Conservation (phyloP, 352 stramenopile genomes). For the Globisporangium orthogonon region DNA sequence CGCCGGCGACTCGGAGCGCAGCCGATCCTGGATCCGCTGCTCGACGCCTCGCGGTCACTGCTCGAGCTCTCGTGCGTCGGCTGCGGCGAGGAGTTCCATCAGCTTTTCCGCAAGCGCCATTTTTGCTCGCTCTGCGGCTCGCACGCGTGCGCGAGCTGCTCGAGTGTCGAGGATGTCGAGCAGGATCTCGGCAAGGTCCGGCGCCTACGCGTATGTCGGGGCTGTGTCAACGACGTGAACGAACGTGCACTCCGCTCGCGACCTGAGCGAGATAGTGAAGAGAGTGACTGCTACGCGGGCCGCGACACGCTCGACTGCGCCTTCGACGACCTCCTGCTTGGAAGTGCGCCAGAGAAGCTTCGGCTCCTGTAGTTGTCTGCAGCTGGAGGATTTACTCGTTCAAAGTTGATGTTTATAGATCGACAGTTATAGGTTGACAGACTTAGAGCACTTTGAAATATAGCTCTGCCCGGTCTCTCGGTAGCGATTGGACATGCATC, state of each 20-base stretch:
- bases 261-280: background rate
- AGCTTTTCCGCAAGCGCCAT: conserved; percentile 11
- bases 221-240: conserved; percentile 5
- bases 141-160: conserved; percentile 13
- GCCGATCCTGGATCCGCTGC: conserved; percentile 6
- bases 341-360: background rate
- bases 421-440: background rate
- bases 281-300: background rate
- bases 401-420: background rate
- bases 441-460: background rate
- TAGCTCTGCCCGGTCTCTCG: too few species aligned
- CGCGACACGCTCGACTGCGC: conserved; percentile 3
- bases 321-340: conserved; percentile 2
- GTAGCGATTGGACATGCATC: too few species aligned
- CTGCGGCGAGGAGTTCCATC: conserved; percentile 12
- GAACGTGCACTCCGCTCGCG: background rate
- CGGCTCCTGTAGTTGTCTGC: background rate
- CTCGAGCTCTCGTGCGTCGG: conserved; percentile 12
- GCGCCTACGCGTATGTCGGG: conserved; percentile 8
- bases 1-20: conserved; percentile 8
- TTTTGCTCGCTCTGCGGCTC: conserved; percentile 12
- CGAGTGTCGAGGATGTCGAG: conserved; percentile 11
- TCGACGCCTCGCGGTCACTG: conserved; percentile 10
- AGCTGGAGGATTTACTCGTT: background rate
- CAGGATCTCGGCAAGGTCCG: conserved; percentile 7